Base-by-base conservation (phyloP, 495 filamentous ascomycete species). In the Apiosordaria backusii region DNA sequence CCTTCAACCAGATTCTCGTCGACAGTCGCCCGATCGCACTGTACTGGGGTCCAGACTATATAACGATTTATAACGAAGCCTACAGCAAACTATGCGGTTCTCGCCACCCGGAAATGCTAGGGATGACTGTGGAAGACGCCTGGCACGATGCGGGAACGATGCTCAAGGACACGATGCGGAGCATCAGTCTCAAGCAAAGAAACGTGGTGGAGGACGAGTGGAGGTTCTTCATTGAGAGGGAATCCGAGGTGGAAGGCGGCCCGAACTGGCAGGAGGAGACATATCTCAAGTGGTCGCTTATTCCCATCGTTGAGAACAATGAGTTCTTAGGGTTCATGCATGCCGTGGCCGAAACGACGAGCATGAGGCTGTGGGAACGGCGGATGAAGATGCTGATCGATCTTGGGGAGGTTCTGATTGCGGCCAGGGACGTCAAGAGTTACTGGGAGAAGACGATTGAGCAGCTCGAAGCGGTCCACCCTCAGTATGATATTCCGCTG, bases 21-120 rank as follows among this genome's bases (percentile, higher is more conserved):
- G 84, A 83, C 69, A 87, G 87, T 35, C 84, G 88, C 68, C 87
- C 87, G 13, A 85, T 86, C 18, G 87, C 86, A 62, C 60, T 79
- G 57, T 83, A 78, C 53, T 82, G 80, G 80, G 80, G 81, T 6
- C 64, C 75, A 6, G 57, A 82, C 63, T 77, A 75, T 81, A 72
- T 64, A n/a, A 70, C 76, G 22, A 72, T 82, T 29, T 81, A 82
- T 70, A 82, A 81, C 68, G 79, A 82, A 62, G 76, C 80, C 0
- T 81, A 77, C 59, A 74, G 78, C 67, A 76, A 76, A 60, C 50
- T 82, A 2, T 73, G 76, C 26, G 77, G 75, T 13, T 66, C 70
- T 5, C 77, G 69, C 23, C 77, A 82, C 61, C 79, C 78, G 1
- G 57, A 64, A 0, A 68, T 78, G 27, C 70, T 81, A 40, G 80